These are phyloP conservation scores for Venturiaceae sp. DNA, from an alignment of 2,329 filamentous ascomycete species.

Conservation along the genomic window DNA sequence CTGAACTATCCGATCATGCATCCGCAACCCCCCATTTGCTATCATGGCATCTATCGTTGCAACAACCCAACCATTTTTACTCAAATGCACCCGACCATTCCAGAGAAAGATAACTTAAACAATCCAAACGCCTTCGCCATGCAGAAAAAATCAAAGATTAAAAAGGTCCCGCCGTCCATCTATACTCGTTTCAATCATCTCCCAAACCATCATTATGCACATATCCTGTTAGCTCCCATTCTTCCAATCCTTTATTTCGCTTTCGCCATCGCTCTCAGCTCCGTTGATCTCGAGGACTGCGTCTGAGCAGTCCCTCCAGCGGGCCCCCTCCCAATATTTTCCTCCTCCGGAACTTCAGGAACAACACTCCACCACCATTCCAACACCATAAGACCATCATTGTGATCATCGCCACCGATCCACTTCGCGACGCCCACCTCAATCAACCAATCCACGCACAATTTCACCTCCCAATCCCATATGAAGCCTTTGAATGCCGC, in stretches of 20 bases:
- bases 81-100: neutral
- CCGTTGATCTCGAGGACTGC: neutral
- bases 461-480: constrained; percentile 30
- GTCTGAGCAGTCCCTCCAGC: neutral
- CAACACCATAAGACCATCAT: neutral
- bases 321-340: neutral
- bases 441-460: constrained; percentile 31
- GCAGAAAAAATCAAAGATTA: neutral
- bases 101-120: neutral
- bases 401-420: neutral
- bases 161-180: neutral
- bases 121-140: neutral
- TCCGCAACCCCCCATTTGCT: too few relatives aligned
- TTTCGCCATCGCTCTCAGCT: neutral
- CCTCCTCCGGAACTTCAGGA: neutral
- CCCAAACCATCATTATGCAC: neutral
- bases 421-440: constrained; percentile 13
- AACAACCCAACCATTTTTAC: neutral
- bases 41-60: neutral
- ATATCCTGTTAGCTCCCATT: neutral
- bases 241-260: neutral
- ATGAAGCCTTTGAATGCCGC: constrained; percentile 28
- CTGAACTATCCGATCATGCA: too few relatives aligned
- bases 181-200: neutral
- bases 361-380: constrained; percentile 9